Base-by-base conservation (phyloP, 1,284 basidiomycete species). In the Macrocystidia cucumis region DNA sequence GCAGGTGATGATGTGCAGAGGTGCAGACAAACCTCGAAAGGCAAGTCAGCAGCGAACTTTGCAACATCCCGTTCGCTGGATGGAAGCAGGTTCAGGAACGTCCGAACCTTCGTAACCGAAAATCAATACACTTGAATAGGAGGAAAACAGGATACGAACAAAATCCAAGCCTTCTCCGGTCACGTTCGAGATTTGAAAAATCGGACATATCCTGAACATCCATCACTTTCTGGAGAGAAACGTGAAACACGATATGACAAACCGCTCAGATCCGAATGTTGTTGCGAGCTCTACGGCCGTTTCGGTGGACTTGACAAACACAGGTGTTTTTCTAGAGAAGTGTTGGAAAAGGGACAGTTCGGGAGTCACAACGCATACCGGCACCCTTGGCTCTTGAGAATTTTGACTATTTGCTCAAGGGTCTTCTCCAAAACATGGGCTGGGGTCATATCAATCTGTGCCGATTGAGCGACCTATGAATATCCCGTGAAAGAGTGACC, bases 371-470 rank as follows among this genome's bases (percentile, higher is more conserved):
- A 23, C 40, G 59, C 67, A 41, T 42, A 83, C 78, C 88, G 67
- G 63, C 95, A 98, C 5, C 95, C 95, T 5, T 92, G 95, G 47
- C 88, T 92, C 56, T 79, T 87, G 40, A 98, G 63, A 22, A 98
- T 91, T 65, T 97, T 98, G 19, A 78, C 74, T 1, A 98, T 82
- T 63, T 98, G 93, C 53, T 88, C 90, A 39, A 91, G 69, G 0
- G 95, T 98, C 54, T 95, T 85, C 25, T 80, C 79, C 30, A 93
- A 72, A 22, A 96, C 83, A 45, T 96, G 90, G 9, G 83, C 72
- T 1, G 95, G 95, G 0, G 93, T 97, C 95, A 97, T 98, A 58
- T 98, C 96, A 51, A 95, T 89, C 88, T 88, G 32, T n/a, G 41
- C 9, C 18, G 23, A 29, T n/a, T n/a, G n/a, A n/a, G n/a, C n/a